Conservation (phyloP, 2,329 filamentous ascomycete genomes). For the Aspergillus sp. region DNA sequence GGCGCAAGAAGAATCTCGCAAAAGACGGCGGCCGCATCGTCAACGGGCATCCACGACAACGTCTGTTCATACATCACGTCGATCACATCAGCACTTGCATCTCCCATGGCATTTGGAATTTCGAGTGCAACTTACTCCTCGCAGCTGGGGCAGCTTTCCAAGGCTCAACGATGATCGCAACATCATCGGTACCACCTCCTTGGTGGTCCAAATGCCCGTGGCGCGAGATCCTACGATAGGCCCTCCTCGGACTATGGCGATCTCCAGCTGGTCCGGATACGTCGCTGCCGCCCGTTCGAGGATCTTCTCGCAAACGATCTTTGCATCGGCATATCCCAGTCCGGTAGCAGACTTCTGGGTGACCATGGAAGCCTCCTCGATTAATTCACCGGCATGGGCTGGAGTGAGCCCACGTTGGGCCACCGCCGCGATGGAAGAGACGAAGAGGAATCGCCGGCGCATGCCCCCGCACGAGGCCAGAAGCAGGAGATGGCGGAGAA, state of each 20-base stretch:
- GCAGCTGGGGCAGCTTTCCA: background rate
- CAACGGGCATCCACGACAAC: slow-evolving; percentile 11
- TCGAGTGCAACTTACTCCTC: background rate
- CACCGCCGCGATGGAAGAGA: slow-evolving; percentile 8
- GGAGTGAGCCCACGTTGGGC: background rate
- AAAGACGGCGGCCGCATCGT: background rate
- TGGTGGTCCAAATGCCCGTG: slow-evolving; percentile 5
- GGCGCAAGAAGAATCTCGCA: background rate
- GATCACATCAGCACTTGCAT: background rate
- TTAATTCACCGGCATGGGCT: background rate
- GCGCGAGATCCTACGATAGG: slow-evolving; percentile 3
- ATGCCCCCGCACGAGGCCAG: background rate
- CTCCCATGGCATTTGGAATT: background rate
- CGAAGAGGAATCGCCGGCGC: too few relatives aligned
- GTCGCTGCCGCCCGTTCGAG: background rate
- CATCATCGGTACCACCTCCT: slow-evolving; percentile 5
- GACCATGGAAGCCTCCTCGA: background rate
- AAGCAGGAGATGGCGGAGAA: background rate
- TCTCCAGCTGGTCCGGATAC: background rate
- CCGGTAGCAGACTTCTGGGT: background rate
- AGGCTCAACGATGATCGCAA: background rate
- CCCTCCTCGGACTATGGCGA: slow-evolving; percentile 1
- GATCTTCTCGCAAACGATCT: slow-evolving; percentile 11
- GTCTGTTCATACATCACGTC: background rate
- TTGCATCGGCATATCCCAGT: slow-evolving; percentile 8